phyloP scores from a whole-genome alignment of 495 filamentous ascomycete genomes.

The Neurospora sp. region DNA sequence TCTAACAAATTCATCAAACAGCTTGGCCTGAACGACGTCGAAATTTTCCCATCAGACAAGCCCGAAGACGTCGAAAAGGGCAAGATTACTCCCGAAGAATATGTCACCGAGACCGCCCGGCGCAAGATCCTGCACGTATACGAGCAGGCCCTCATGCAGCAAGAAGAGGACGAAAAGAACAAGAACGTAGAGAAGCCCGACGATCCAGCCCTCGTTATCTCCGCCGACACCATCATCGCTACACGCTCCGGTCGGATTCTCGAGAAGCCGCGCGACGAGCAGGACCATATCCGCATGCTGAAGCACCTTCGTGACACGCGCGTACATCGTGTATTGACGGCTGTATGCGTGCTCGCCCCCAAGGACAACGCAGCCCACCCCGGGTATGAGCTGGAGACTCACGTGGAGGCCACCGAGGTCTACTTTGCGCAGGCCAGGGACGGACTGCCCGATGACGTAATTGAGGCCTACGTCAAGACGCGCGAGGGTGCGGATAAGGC shows the following conservation, averaged over 20 bases:
- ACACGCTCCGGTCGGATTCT: slow-evolving; percentile 63
- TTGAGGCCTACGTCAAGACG: slow-evolving; percentile 78
- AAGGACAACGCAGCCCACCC: slow-evolving; percentile 64
- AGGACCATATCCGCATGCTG: slow-evolving; percentile 77
- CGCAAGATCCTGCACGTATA: slow-evolving; percentile 79
- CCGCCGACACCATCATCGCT: slow-evolving; percentile 87
- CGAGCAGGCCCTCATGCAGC: slow-evolving; percentile 46
- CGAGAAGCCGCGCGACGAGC: slow-evolving; percentile 77
- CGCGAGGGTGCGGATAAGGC: slow-evolving; percentile 94
- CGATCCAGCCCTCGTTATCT: slow-evolving; percentile 78
- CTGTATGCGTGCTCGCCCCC: slow-evolving; percentile 70
- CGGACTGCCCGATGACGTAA: slow-evolving; percentile 53
- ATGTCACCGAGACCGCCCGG: slow-evolving; percentile 77
- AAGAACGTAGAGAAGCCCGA: not conserved
- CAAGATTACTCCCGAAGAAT: slow-evolving; percentile 68
- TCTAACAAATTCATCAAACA: slow-evolving; percentile 12
- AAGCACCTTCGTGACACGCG: slow-evolving; percentile 62
- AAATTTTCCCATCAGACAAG: slow-evolving; percentile 69
- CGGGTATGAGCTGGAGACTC: slow-evolving; percentile 71
- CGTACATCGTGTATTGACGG: slow-evolving; percentile 70
- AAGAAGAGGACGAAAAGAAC: slow-evolving; percentile 24
- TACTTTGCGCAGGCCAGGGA: slow-evolving; percentile 65
- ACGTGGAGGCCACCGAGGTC: slow-evolving; percentile 82
- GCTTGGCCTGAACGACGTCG: slow-evolving; percentile 65
- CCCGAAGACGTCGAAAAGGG: slow-evolving; percentile 75